Base-by-base conservation (phyloP, 2,329 filamentous ascomycete genomes). In the Penicillium decumbens region DNA sequence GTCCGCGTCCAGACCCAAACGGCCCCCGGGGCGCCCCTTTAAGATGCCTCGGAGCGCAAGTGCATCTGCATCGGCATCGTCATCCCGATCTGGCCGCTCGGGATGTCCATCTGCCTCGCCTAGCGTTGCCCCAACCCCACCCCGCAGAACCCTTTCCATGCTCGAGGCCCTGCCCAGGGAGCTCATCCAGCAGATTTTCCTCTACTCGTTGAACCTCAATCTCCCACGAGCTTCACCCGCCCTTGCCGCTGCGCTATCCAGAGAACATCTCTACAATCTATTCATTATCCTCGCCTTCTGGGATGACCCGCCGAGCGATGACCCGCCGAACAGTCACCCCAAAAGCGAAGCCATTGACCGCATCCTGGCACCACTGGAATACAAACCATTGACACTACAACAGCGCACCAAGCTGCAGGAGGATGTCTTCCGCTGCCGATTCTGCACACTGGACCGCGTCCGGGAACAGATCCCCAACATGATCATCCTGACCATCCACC, bases 181-280 rank as follows among this genome's bases (percentile, higher is more conserved):
- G 59, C 60, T 80, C 10, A 66, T 80, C n/a, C 74, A 80, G 55
- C 66, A 71, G 35, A 78, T 80, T 40, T 80, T 80, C 51, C 64
- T 77, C n/a, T 61, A 71, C 25, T 71, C 73, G 5, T 58, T 74
- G 23, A 77, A 79, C 53, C 54, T 75, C 28, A 72, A 75, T 32
- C 59, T 78, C 1, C 66, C 74, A 2, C 65, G 64, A 13, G 66
- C 69, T 4, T 80, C 77, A 0, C 64, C 63, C 0, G 52, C 62
- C 9, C 58, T 80, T 8, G 69, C 67, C 8, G 57, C 60, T 0
- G 67, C 65, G 2, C 53, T 77, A 9, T 74, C 73, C 0, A 65
- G 66, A 8, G 69, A 72, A 39, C 61, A 65, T 3, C 65, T 76
- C 4, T 76, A 75, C 43, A 59, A 64, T 2, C 59, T 66, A 1